Evolutionary conservation across 2,329 filamentous ascomycete species (phyloP).

Genomic region (Penicillium sp.): DNA sequence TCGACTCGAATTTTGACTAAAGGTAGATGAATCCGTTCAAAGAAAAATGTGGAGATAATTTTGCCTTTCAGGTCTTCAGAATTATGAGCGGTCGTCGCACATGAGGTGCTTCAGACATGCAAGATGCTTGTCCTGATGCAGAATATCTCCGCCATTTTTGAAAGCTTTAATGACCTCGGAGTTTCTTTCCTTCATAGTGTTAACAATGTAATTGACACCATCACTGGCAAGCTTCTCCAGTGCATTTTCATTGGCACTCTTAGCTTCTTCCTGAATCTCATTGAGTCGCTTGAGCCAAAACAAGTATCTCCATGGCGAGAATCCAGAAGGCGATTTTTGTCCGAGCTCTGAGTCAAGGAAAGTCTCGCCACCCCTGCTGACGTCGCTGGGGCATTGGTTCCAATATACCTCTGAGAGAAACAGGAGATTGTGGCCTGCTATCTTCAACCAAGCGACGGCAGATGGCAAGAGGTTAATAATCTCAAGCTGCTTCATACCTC

Average conservation of each 20-base stretch:
- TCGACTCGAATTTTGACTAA: not conserved
- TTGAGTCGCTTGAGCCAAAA: conserved; percentile 29
- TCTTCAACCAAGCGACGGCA: conserved; percentile 17
- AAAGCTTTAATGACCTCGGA: conserved; percentile 20
- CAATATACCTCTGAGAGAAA: conserved; percentile 21
- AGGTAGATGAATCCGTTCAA: not conserved
- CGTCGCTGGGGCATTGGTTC: conserved; percentile 20
- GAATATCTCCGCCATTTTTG: conserved; percentile 2
- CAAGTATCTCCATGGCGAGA: conserved; percentile 28
- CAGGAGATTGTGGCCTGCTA: conserved; percentile 18
- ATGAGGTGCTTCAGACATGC: conserved; percentile 3
- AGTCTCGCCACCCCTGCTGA: conserved; percentile 14
- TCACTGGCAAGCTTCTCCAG: conserved; percentile 19
- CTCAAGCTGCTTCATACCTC: conserved; percentile 6
- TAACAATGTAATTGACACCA: conserved; percentile 21
- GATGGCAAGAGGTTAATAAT: conserved; percentile 19
- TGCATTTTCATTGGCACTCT: conserved; percentile 15
- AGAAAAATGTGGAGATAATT: no score
- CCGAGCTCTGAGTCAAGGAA: conserved; percentile 26
- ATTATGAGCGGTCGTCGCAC: no score
- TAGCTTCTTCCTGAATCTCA: conserved; percentile 23
- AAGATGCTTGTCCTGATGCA: conserved; percentile 17
- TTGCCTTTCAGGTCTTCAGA: no score
- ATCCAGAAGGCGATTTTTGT: conserved; percentile 23
- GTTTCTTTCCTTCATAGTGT: conserved; percentile 14